Conservation (phyloP, 2,329 filamentous ascomycete species). For the Clarireedia homoeocarpa region DNA sequence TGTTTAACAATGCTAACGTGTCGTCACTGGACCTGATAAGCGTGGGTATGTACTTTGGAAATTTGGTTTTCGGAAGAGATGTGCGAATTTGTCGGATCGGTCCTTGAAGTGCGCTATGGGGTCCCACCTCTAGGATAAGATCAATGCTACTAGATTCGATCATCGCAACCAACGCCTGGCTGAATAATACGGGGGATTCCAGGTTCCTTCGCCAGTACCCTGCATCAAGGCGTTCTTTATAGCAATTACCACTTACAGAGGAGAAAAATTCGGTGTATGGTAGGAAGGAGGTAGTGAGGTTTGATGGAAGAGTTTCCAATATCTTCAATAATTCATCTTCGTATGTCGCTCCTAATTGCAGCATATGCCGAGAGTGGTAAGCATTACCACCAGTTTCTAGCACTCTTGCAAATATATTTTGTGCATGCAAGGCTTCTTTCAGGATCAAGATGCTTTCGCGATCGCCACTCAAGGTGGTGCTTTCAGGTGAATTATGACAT, state of each 20-base stretch:
- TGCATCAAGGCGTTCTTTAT: not conserved
- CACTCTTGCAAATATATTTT: not conserved
- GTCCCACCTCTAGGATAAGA: slow-evolving; percentile 15
- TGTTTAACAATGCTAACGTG: slow-evolving; percentile 1
- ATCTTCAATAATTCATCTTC: not conserved
- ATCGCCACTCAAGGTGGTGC: not conserved
- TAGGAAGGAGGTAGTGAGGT: not conserved
- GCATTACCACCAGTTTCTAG: not conserved
- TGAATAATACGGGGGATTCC: slow-evolving; percentile 3
- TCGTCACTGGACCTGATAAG: slow-evolving; percentile 4
- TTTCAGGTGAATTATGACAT: not conserved
- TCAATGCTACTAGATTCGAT: not conserved
- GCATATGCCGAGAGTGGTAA: not conserved
- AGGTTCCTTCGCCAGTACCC: slow-evolving; percentile 5
- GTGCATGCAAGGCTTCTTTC: not conserved
- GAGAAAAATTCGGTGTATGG: not conserved
- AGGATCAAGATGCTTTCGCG: not conserved
- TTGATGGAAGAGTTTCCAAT: not conserved
- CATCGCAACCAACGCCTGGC: not conserved
- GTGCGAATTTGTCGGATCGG: slow-evolving; percentile 13
- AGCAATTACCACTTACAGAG: not conserved
- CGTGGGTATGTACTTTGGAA: slow-evolving; percentile 7
- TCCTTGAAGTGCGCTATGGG: slow-evolving; percentile 13
- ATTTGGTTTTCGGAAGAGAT: not conserved
- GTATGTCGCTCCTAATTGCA: not conserved